Percentiles rank a stretch among this genome's conserved stretches.
Evolutionary conservation across 371 early-diverging fungal genomes (phyloP).

Genomic region (Capniomyces stellatus): DNA sequence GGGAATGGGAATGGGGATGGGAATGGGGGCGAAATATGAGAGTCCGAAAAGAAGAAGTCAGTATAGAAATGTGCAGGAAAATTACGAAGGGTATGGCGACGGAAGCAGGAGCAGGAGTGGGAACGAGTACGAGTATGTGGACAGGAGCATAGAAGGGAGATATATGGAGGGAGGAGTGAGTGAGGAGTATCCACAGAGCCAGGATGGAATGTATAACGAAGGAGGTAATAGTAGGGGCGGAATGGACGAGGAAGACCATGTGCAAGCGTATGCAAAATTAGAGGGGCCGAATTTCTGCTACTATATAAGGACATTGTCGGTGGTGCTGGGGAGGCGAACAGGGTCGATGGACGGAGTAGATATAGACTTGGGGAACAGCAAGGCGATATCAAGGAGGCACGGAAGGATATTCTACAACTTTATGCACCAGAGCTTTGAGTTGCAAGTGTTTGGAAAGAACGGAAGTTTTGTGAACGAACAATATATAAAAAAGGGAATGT

Average conservation of each 20-base stretch:
- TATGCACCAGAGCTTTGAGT: conserved; percentile 52
- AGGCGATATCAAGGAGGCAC: conserved; percentile 67
- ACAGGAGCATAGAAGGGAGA: neutral
- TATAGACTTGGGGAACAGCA: conserved; percentile 60
- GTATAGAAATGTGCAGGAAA: no score
- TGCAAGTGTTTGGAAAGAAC: conserved; percentile 69
- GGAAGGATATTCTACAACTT: conserved; percentile 76
- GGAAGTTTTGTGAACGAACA: conserved; percentile 66
- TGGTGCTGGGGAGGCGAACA: conserved; percentile 52
- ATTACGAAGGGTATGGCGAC: no score
- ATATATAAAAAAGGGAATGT: conserved; percentile 45
- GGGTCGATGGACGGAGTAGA: conserved; percentile 40
- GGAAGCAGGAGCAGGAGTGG: neutral
- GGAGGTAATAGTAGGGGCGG: neutral
- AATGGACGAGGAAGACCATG: conserved; percentile 4
- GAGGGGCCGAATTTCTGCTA: conserved; percentile 67
- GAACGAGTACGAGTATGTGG: neutral
- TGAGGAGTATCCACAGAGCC: no score
- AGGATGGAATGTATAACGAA: neutral
- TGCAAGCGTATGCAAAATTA: conserved; percentile 78
- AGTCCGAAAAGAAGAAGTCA: no score
- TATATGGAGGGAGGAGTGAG: neutral
- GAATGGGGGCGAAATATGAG: neutral
- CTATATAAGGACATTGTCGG: conserved; percentile 57
- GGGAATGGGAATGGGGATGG: neutral